Base-by-base conservation (phyloP, 352 stramenopile species). In the Thalassiosira sp. region DNA sequence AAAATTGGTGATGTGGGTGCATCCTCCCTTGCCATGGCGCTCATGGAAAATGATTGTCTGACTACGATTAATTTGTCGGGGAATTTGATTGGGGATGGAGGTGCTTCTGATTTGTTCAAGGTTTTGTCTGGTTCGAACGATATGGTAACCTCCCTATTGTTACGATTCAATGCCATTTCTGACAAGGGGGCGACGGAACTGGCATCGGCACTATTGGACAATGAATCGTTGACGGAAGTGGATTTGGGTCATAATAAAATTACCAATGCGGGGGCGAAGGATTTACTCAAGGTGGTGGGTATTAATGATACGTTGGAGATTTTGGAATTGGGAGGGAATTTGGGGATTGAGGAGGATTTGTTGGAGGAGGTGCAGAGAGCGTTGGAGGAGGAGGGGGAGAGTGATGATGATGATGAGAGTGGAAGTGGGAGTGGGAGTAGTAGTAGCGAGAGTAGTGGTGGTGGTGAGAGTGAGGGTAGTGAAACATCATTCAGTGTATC, bases 81-180 rank as follows among this genome's bases (percentile, higher is more conserved):
- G 11, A 98, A 98, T 64, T 74, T 82, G 2, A 95, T 98, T 79
- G 95, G 90, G 0, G 90, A 94, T 64, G 94, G 97, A 75, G 95
- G 95, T 8, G 95, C 94, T 0, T 84, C 90, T 3, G 95, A 77
- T 51, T 27, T 76, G 10, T 69, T 72, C 24, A 52, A 65, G 20
- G 51, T 69, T 6, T 31, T 77, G 18, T 13, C 43, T n/a, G 52
- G 58, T 1, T 37, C 40, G n/a, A 71, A 71, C 22, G 10, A 15
- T 15, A 54, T 49, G 24, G 13, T 77, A 35, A 37, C 25, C 16
- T 31, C 22, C 0, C 15, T 77, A 2, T 45, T 48, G 8, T 53
- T 77, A 27, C 7, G 49, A 15, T 42, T 66, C 27, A 77, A 77
- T 37, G 20, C 15, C 28, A 66, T 77, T 53, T 28, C 25, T 0